Base-by-base conservation (phyloP, 2,329 filamentous ascomycete genomes). In the Sclerotinia borealis region DNA sequence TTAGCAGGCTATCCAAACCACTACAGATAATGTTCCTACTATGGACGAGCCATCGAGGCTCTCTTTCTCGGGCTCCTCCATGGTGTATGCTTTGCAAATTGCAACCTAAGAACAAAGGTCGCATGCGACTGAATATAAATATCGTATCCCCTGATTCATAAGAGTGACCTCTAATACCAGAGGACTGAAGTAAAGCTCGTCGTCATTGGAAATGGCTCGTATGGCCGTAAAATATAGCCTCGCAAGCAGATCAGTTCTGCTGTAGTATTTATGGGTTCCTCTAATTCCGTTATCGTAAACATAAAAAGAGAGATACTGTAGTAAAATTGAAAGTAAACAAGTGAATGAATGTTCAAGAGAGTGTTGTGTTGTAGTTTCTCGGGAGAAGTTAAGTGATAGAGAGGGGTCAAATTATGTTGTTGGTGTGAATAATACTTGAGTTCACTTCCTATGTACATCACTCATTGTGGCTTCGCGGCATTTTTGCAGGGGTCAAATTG, bases 1-100 rank as follows among this genome's bases (percentile, higher is more conserved):
- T 65, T 62, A 63, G 56, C 56, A 63, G n/a, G 48, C 10, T 27
- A 36, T 48, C 43, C 48, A 47, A 45, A 41, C 60, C 11, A 17
- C 22, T 25, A 15, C 17, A 48, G 15, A 27, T 45, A 7, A n/a
- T 37, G 17, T 63, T 76, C 86, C 76, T 76, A 90, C 88, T 71
- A 93, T 86, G 67, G 90, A 92, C 64, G 89, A 88, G 78, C 83
- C 88, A 80, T 93, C 90, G 64, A 86, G 86, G 76, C 85, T 88
- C 70, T 90, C 80, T 68, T 79, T 77, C 61, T 71, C 71, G 66
- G 76, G 69, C 67, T 78, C 75, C 67, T 79, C 78, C 80, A 83
- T 81, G 49, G 39, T 61, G 63, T 65, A 63, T 48, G 43, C 51
- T 63, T 45, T 36, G 36, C 19, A 11, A 49, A 48, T 13, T 58